Base-by-base conservation (phyloP, 306 rosid species). In the Hippophae gyantsensis region DNA sequence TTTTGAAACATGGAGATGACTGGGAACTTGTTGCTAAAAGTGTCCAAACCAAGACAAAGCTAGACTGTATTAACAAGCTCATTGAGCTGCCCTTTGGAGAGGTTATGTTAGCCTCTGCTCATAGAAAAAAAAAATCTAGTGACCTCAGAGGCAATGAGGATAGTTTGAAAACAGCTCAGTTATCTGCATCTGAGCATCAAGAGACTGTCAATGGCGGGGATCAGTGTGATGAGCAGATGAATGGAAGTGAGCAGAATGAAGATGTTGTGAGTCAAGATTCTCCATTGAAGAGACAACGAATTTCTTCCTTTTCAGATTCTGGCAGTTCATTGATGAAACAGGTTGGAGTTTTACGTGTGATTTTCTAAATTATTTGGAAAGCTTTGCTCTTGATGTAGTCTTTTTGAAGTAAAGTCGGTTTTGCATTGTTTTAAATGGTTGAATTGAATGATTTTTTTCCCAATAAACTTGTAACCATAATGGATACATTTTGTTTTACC, bases 11-110 rank as follows among this genome's bases (percentile, higher is more conserved):
- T 63, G 99, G 99, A 66, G 96, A 92, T 75, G 87, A 83, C 69
- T 92, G 99, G 99, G 99, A 85, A 7, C 86, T 86, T 58, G 93
- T 92, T 68, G 88, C 85, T 69, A 86, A 80, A 57, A 82, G 72
- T 70, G 82, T 88, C 68, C 79, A 81, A 58, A 85, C 93, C 67
- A 92, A 82, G 77, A 80, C 76, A 51, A 88, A 88, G 60, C 77
- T 75, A 58, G 99, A 88, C 45, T 92, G 99, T 60, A 84, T 92
- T 55, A 71, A 82, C 27, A 88, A 84, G 73, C 86, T 92, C 48
- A 81, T 88, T 60, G 95, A 92, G 78, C 68, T 92, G 48, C 99
- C 99, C 25, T 80, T 88, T 69, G 99, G 99, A 69, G 88, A 84
- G 71, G 78, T 73, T 68, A 51, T 79, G 77, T 69, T 85, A 70